Evolutionary conservation across 495 filamentous ascomycete species (phyloP), one percentile per base, ranked within the genome.

Genomic region (Penicillium cinerascens): DNA sequence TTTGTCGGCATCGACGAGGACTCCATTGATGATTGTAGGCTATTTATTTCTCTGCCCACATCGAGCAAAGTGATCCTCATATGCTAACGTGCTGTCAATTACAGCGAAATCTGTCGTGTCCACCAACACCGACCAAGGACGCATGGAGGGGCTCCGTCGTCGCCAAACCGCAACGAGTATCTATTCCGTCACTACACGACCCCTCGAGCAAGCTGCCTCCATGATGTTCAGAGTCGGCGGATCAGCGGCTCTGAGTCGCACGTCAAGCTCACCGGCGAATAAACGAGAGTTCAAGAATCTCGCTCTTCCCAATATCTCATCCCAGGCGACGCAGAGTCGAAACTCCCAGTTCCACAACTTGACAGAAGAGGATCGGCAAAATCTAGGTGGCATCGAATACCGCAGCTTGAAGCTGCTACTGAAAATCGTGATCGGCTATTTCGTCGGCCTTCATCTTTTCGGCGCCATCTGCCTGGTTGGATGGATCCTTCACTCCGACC

Each of bases 261-360:
- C n/a, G n/a, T n/a, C n/a, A n/a, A n/a, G n/a, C 9, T 36, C 3
- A 17, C 42, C 33, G 10, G 48, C 17, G 27, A 36, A 29, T 22
- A 44, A 51, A 4, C 16, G 18, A 22, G 23, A 29, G 42, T 53
- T 44, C 7, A 60, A 56, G 35, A 43, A 59, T 13, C 50, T 59
- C 6, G 49, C 56, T 20, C 51, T 69, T 50, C 64, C 66, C 3
- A 50, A 54, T 17, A 57, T 69, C 10, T 69, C 61, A 3, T 60
- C 61, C 2, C 59, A 62, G 7, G 66, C 87, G 6, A 92, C 89
- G 0, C 59, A 91, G 22, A 89, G 87, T 20, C 76, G 89, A 26
- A 93, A 93, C 63, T 92, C 88, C 10, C 78, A 81, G 4, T 93
- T 95, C 52, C 72, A 88, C 11, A 86, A 88, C 52, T 52, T 86